A percentile compares a stretch with the other conserved stretches of the same genome.
These are phyloP conservation scores for Annulohypoxylon moriforme DNA, from an alignment of 495 filamentous ascomycete genomes.

Conservation along the genomic window DNA sequence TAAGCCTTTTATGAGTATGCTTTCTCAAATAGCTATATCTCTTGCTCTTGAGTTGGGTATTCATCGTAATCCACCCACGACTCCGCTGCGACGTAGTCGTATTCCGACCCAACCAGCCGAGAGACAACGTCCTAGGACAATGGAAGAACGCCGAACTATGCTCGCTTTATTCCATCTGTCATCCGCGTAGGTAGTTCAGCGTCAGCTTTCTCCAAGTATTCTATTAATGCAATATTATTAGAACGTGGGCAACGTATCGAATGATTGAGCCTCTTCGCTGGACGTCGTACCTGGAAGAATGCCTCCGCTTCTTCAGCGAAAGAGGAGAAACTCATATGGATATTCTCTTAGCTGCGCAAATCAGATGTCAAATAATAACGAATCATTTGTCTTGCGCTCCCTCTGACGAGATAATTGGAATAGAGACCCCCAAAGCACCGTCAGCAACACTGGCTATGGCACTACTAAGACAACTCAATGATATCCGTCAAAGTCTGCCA, in stretches of 20 bases:
- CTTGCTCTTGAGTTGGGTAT: constrained; percentile 38
- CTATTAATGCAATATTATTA: constrained; percentile 12
- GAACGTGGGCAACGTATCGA: constrained; percentile 38
- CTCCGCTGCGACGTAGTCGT: constrained; percentile 20
- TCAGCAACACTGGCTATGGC: constrained; percentile 17
- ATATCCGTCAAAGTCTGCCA: constrained; percentile 35
- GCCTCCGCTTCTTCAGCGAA: constrained; percentile 55
- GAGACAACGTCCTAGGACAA: constrained; percentile 25
- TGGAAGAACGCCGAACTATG: constrained; percentile 40
- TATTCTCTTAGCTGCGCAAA: constrained; percentile 56
- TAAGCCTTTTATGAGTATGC: constrained; percentile 38
- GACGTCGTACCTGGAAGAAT: constrained; percentile 63
- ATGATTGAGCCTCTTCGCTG: constrained; percentile 63
- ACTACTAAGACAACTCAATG: constrained; percentile 29
- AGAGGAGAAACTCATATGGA: constrained; percentile 58
- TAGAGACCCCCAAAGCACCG: constrained; percentile 13
- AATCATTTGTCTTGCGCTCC: constrained; percentile 29
- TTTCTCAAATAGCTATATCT: constrained; percentile 36
- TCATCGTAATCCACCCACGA: constrained; percentile 26
- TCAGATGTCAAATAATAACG: constrained; percentile 57
- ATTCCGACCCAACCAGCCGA: constrained; percentile 4
- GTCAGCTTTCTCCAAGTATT: background rate
- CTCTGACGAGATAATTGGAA: constrained; percentile 6
- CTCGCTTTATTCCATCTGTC: constrained; percentile 52
- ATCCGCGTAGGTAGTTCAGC: constrained; percentile 50